Evolutionary conservation across 176 grass and related monocot species (phyloP).

Genomic region (Juncus inflexus): DNA sequence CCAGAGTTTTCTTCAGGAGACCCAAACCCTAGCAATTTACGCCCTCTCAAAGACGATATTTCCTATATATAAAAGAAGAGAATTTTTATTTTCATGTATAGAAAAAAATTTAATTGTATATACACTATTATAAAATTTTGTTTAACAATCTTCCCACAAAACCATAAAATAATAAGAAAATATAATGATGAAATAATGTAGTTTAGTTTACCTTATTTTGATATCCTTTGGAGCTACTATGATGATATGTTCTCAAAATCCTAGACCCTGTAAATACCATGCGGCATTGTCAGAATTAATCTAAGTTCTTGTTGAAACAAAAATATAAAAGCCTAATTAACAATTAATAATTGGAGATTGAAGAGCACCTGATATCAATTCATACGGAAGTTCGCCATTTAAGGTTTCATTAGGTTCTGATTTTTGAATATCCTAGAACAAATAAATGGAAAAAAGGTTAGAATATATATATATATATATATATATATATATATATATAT

Average conservation of each 20-base stretch:
- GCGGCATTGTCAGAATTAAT: background rate
- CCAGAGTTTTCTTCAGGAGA: slow-evolving; percentile 19
- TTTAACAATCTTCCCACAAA: too few species aligned
- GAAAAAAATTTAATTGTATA: too few species aligned
- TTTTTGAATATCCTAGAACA: slow-evolving; percentile 12
- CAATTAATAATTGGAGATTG: background rate
- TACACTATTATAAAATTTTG: too few species aligned
- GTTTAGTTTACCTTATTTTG: slow-evolving; percentile 6
- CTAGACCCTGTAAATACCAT: slow-evolving; percentile 20
- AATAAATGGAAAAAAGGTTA: slow-evolving; percentile 5
- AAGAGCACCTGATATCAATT: slow-evolving; percentile 22
- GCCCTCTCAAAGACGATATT: slow-evolving; percentile 3
- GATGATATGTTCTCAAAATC: background rate
- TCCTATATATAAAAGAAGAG: slow-evolving; percentile 8
- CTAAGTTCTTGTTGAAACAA: background rate
- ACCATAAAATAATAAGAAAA: background rate
- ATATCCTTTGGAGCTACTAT: slow-evolving; percentile 18
- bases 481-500: background rate
- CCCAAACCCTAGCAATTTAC: slow-evolving; percentile 24
- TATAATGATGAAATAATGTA: background rate
- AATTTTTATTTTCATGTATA: background rate
- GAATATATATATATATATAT: background rate
- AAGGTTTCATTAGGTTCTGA: background rate
- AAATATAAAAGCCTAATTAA: background rate
- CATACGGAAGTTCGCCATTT: background rate